Conservation (phyloP, 2,329 filamentous ascomycete species). For the Apiospora hydei region DNA sequence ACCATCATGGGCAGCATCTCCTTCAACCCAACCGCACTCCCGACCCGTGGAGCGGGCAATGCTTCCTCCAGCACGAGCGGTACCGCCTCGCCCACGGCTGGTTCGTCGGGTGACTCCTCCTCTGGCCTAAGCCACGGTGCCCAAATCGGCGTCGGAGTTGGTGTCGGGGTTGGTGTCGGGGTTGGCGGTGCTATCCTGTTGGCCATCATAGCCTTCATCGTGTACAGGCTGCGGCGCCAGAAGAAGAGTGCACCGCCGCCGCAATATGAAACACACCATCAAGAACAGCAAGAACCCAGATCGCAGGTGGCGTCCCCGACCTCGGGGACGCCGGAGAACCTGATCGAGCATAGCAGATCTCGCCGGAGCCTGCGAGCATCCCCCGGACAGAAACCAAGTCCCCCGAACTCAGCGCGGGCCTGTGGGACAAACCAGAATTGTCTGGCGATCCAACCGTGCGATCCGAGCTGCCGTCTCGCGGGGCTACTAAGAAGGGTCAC, state of each 20-base stretch:
- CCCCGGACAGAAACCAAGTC: not conserved
- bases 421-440: not conserved
- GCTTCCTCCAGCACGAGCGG: not conserved
- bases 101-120: not conserved
- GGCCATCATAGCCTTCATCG: slow-evolving; percentile 28
- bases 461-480: not conserved
- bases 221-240: slow-evolving; percentile 31
- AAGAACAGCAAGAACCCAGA: not conserved
- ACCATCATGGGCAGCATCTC: slow-evolving; percentile 36
- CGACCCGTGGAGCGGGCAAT: slow-evolving; percentile 25
- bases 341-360: not conserved
- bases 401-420: not conserved
- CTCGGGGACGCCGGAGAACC: not conserved
- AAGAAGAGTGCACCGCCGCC: slow-evolving; percentile 16
- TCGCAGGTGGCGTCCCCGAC: not conserved
- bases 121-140: not conserved
- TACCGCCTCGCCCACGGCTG: slow-evolving; percentile 26
- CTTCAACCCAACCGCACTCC: slow-evolving; percentile 36
- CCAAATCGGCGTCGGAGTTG: slow-evolving; percentile 34
- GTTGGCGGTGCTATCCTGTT: slow-evolving; percentile 32
- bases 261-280: not conserved
- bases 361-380: not conserved
- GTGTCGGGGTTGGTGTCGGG: slow-evolving; percentile 35
- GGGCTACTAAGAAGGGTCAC: not conserved
- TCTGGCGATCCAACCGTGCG: not conserved